Conservation (phyloP, 768 basidiomycete species). For the Obba rivulosa region DNA sequence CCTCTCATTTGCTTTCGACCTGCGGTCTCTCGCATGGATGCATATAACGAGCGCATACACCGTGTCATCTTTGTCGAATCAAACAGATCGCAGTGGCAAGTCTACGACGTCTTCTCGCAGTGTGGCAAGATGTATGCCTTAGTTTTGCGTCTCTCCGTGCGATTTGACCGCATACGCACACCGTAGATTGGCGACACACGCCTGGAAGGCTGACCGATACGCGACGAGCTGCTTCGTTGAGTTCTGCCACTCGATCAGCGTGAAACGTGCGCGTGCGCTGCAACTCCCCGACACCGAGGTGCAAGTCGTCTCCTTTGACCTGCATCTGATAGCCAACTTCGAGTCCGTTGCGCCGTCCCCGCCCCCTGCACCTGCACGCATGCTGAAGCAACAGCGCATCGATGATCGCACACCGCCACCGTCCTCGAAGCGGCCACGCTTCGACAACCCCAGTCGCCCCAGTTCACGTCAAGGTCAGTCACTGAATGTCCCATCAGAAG, state of each 20-base stretch:
- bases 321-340: slow-evolving; percentile 15
- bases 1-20: slow-evolving; percentile 18
- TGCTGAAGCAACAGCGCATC: too few relatives aligned
- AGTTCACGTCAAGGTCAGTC: too few relatives aligned
- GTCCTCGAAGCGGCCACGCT: too few relatives aligned
- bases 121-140: slow-evolving; percentile 19
- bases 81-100: slow-evolving; percentile 15
- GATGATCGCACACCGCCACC: too few relatives aligned
- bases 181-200: neutral
- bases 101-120: slow-evolving; percentile 6
- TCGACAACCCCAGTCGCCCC: too few relatives aligned
- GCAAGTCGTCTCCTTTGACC: slow-evolving; percentile 6
- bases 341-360: neutral
- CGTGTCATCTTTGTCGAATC: slow-evolving; percentile 25
- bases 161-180: slow-evolving; percentile 3
- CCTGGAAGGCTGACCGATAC: neutral
- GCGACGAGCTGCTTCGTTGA: slow-evolving; percentile 15
- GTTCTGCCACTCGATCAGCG: slow-evolving; percentile 11
- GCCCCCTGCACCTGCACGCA: slow-evolving; percentile 5
- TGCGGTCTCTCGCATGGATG: slow-evolving; percentile 11
- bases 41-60: slow-evolving; percentile 23
- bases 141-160: slow-evolving; percentile 2
- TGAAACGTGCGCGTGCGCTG: slow-evolving; percentile 7
- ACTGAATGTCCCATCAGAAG: too few relatives aligned
- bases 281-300: slow-evolving; percentile 4